Evolutionary conservation across 139 green algal species (phyloP), one percentile per base, ranked within the genome.

Genomic region (Coelastrella sp.): DNA sequence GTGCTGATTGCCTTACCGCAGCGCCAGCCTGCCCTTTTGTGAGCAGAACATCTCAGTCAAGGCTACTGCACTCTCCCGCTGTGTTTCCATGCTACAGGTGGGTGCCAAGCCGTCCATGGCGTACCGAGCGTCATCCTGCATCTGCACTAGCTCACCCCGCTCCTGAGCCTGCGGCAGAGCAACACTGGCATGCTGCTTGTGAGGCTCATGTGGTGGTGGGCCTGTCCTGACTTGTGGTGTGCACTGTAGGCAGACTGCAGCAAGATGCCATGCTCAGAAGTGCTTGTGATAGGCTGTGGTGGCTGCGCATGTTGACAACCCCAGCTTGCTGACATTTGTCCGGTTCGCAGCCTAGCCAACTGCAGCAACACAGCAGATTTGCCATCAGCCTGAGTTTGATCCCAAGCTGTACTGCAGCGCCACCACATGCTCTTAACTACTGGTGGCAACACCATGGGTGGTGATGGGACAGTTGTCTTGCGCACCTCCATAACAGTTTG

Each of bases 41-140:
- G 90, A 93, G 65, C 90, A 80, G 61, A 93, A 87, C 27, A 96
- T 90, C 63, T 93, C 91, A 19, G 92, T 91, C 17, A 96, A 85
- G 14, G 88, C 78, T 4, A 78, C 89, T 12, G 92, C 89, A 25
- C 86, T 90, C 20, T 95, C 87, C 1, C 89, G 90, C 90, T 93
- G 91, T 76, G 87, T 92, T 7, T 59, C 61, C 1, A 85, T n/a
- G 19, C 85, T 73, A 60, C 63, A 73, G 15, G 11, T 25, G 19
- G 76, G 19, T 25, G 14, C 14, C 65, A 97, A 91, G 8, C 95
- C 95, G 78, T 96, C 95, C 82, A 97, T 89, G 1, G 95, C 95
- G 88, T 96, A 97, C 10, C 83, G 56, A 10, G 93, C 91, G 35
- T 95, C 92, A 88, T 97, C 95, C 82, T 93, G 90, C 65, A 96